Percentiles rank a stretch among this genome's conserved stretches.
Conservation (phyloP, 305 asterid genomes). For the Rubia peregrina region DNA sequence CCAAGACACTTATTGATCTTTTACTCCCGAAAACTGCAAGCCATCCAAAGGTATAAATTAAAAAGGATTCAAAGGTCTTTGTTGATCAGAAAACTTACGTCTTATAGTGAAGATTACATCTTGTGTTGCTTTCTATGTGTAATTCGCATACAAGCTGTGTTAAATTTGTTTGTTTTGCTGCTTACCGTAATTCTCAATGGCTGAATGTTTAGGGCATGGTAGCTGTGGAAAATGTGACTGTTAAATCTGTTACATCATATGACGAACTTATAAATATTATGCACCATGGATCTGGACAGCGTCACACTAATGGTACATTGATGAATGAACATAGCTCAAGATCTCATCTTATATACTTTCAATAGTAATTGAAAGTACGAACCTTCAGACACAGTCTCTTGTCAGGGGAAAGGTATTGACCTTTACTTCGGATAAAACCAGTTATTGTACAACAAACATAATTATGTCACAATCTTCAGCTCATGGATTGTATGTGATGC, state of each 20-base stretch:
- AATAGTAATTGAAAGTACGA: constrained; percentile 74
- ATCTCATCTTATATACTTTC: constrained; percentile 89
- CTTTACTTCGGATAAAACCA: background rate
- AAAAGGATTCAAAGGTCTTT: constrained; percentile 80
- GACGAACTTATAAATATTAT: constrained; percentile 62
- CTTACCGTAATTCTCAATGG: constrained; percentile 17
- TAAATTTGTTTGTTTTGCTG: constrained; percentile 1
- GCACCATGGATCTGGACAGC: constrained; percentile 74
- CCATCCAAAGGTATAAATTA: constrained; percentile 70
- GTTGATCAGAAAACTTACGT: constrained; percentile 11
- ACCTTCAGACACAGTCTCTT: constrained; percentile 87
- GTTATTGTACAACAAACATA: background rate
- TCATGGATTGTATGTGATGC: constrained; percentile 18
- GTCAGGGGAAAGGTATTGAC: constrained; percentile 84
- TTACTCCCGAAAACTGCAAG: constrained; percentile 63
- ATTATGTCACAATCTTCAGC: background rate
- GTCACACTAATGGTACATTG: constrained; percentile 80
- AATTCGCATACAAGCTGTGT: background rate
- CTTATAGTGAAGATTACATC: background rate
- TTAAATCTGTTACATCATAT: constrained; percentile 58
- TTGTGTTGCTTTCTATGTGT: background rate
- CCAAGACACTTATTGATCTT: constrained; percentile 81
- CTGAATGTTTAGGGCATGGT: constrained; percentile 68
- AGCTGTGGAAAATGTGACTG: constrained; percentile 69
- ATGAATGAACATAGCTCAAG: constrained; percentile 97